A percentile compares a stretch with the other conserved stretches of the same genome.
Evolutionary conservation across 169 alveolate genomes (phyloP).

Genomic region (Sarcocystis neurona): DNA sequence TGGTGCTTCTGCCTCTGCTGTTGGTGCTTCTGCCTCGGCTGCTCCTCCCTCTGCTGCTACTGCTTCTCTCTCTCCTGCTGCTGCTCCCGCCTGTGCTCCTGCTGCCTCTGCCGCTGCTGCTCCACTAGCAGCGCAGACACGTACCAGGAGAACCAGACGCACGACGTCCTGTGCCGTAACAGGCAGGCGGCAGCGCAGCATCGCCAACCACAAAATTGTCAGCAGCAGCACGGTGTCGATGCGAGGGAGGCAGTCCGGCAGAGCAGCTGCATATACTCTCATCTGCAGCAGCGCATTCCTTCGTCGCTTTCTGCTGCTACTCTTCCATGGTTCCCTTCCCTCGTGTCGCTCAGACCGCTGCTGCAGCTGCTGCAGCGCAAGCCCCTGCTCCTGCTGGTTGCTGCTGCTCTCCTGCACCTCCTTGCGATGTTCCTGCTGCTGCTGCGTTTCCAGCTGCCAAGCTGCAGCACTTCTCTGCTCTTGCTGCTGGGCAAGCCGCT

Average conservation of each 20-base stretch:
- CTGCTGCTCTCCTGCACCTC: background rate
- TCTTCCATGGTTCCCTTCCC: too few species aligned
- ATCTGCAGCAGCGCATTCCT: too few species aligned
- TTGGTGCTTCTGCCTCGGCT: too few species aligned
- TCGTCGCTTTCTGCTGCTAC: too few species aligned
- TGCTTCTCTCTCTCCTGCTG: too few species aligned
- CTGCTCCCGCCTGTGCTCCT: too few species aligned
- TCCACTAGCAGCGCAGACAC: background rate
- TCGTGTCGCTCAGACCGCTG: too few species aligned
- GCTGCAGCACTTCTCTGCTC: background rate
- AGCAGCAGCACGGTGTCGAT: conserved; percentile 27
- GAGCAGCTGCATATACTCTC: too few species aligned
- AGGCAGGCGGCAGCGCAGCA: conserved; percentile 43
- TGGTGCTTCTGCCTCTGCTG: too few species aligned
- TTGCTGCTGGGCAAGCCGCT: background rate
- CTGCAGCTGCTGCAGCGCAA: background rate
- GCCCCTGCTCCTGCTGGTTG: background rate
- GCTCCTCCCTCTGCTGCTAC: too few species aligned
- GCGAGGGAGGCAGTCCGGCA: conserved; percentile 36
- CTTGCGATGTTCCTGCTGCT: conserved; percentile 19
- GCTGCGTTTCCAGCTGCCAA: background rate
- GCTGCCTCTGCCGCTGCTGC: too few species aligned
- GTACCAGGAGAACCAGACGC: conserved; percentile 35
- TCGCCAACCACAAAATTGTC: conserved; percentile 36
- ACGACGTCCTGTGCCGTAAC: conserved; percentile 43